Conservation (phyloP, 495 filamentous ascomycete species). For the Massariosphaeria phaeospora region DNA sequence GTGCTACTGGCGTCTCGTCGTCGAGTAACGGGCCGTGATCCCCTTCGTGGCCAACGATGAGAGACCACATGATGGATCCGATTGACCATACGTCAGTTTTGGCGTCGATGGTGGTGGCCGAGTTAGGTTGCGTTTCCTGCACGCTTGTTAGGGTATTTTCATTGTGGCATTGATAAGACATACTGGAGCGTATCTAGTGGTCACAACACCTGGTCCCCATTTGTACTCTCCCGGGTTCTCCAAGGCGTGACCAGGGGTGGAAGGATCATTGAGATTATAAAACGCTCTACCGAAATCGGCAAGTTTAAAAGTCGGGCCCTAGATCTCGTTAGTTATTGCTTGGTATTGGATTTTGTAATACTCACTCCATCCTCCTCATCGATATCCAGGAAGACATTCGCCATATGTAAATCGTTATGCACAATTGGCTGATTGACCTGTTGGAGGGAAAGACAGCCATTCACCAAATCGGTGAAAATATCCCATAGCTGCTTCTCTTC, state of each 20-base stretch:
- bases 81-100: neutral
- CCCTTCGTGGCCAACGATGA: neutral
- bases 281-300: neutral
- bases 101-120: neutral
- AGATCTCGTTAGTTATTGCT: neutral
- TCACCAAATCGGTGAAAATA: neutral
- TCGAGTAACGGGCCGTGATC: neutral
- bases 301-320: neutral
- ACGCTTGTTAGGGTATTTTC: neutral
- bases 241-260: neutral
- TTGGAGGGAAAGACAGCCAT: constrained; percentile 1
- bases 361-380: neutral
- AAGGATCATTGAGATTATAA: neutral
- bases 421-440: neutral
- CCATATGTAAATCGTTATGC: neutral
- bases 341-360: neutral
- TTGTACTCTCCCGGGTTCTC: neutral
- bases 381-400: neutral
- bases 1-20: too few relatives aligned
- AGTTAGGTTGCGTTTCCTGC: neutral
- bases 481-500: neutral
- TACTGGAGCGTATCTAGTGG: neutral
- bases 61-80: neutral
- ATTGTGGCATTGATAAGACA: neutral
- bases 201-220: neutral